Evolutionary conservation across 2,329 filamentous ascomycete genomes (phyloP), one percentile per base, ranked within the genome.

Genomic region (Dendryphion nanum): DNA sequence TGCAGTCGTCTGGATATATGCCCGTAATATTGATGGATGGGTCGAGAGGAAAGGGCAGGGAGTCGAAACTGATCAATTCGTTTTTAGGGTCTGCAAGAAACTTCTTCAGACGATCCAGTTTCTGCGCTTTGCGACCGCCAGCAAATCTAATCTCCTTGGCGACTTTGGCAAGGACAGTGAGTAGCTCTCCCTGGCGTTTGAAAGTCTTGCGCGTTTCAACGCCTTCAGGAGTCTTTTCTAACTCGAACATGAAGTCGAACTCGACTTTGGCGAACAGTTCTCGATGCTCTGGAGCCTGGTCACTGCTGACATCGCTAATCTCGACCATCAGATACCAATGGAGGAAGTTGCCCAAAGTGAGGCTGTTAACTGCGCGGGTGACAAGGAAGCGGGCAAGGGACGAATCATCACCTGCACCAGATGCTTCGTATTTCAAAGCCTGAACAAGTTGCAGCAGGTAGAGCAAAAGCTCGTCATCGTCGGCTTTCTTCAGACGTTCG

Each of bases 291-390:
- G 80, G 74, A 16, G 82, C 77, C 52, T 90, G 87, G 30, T 89
- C 85, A 3, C 82, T 81, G 48, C 85, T 89, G 26, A 70, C 67
- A 61, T 96, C 91, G 52, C 94, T 89, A 51, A 90, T 94, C 68
- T 98, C 94, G 1, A 98, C 93, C 83, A 96, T 96, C 2, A 98
- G 76, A 64, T 97, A 98, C 93, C 93, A 98, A 64, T 96, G 88
- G 37, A 98, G 81, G 67, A 94, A 95, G 61, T 95, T 98, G 19
- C 91, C 93, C 2, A 98, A 77, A 42, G 86, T 84, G 56, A 96
- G 87, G 58, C 95, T 97, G 45, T 84, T 82, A 12, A 87, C 85
- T 3, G 93, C 94, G 23, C 93, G 81, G 1, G 86, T 81, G 39
- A 98, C 93, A 3, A 98, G 74, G 59, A 98, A 98, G 17, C 80